phyloP scores from a whole-genome alignment of 306 rosid species.

The Mimosa bimucronata region DNA sequence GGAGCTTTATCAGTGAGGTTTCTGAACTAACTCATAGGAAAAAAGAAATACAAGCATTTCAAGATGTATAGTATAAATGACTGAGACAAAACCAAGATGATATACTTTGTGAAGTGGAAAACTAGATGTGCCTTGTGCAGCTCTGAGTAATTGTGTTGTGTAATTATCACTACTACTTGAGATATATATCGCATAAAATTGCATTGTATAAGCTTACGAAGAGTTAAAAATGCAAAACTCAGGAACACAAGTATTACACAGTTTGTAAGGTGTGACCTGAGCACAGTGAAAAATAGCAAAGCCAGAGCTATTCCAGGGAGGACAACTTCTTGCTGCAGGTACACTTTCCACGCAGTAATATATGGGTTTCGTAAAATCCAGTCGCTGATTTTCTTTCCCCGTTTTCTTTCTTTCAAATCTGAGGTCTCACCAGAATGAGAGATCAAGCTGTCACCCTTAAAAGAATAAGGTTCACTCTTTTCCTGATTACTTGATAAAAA shows the following conservation, averaged over 20 bases:
- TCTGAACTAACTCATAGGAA: background rate
- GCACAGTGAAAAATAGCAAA: conserved; percentile 79
- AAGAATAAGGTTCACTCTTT: conserved; percentile 38
- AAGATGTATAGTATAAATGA: conserved; percentile 1
- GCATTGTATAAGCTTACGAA: background rate
- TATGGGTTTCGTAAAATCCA: conserved; percentile 55
- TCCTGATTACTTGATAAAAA: conserved; percentile 38
- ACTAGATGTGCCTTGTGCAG: background rate
- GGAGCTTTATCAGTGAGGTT: conserved; percentile 28
- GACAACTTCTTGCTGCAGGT: conserved; percentile 68
- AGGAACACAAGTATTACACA: background rate
- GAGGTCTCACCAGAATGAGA: conserved; percentile 22
- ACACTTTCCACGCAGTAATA: conserved; percentile 76
- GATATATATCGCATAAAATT: background rate
- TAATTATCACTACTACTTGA: background rate
- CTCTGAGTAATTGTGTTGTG: background rate
- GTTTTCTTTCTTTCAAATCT: conserved; percentile 32
- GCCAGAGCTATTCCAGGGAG: conserved; percentile 89
- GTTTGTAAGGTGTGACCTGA: conserved; percentile 57
- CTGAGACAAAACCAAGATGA: background rate
- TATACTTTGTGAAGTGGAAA: background rate
- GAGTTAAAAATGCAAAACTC: background rate
- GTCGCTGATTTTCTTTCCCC: conserved; percentile 30
- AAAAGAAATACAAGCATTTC: conserved; percentile 7
- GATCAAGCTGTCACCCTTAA: conserved; percentile 44